These are phyloP conservation scores for Medicago ruthenica DNA, from an alignment of 306 rosid genomes.

Conservation along the genomic window DNA sequence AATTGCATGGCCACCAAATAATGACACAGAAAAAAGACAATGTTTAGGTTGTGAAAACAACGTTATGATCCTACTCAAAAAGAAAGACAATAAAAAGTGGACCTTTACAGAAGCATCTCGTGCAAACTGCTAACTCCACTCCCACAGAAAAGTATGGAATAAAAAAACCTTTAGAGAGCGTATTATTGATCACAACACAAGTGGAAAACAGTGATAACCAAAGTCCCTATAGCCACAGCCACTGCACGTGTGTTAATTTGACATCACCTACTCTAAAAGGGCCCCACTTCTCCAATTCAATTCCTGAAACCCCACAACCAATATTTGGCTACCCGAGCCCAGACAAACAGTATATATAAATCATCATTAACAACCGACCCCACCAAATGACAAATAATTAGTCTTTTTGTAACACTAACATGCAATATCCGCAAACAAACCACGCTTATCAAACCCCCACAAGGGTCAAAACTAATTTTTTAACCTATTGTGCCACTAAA, in stretches of 20 bases:
- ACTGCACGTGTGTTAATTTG: constrained; percentile 36
- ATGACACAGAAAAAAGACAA: constrained; percentile 28
- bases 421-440: constrained; percentile 35
- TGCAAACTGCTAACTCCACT: constrained; percentile 44
- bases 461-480: constrained; percentile 18
- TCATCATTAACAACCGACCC: constrained; percentile 28
- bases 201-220: constrained; percentile 34
- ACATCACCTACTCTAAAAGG: constrained; percentile 26
- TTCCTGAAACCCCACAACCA: constrained; percentile 38
- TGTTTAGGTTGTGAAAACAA: constrained; percentile 41
- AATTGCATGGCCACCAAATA: constrained; percentile 31
- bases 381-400: constrained; percentile 46
- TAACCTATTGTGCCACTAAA: constrained; percentile 19
- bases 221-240: constrained; percentile 26
- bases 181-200: constrained; percentile 17
- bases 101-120: constrained; percentile 35
- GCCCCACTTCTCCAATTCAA: constrained; percentile 29
- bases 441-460: constrained; percentile 41
- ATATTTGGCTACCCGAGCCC: constrained; percentile 28
- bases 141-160: constrained; percentile 24
- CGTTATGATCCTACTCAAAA: constrained; percentile 30
- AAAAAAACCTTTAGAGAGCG: constrained; percentile 38
- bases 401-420: constrained; percentile 37
- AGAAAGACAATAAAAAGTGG: constrained; percentile 32
- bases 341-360: background rate